Base-by-base conservation (phyloP, 225 moss, liverwort and hornwort species). In the Antitrichia curtipendula region DNA sequence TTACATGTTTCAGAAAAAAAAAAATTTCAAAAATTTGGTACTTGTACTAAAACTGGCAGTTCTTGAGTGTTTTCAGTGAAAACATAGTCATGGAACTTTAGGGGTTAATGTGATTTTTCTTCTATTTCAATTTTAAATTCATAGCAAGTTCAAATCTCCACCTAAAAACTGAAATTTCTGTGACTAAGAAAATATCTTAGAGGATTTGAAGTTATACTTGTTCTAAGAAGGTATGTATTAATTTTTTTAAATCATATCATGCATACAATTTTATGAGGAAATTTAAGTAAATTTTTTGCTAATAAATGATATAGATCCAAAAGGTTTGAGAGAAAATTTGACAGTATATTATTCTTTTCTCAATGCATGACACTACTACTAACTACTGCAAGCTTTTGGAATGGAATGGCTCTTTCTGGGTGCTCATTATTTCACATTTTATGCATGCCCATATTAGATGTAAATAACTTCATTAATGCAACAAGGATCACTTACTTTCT, bases 321-420 rank as follows among this genome's bases (percentile, higher is more conserved):
- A 73, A 31, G 47, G 0, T 11, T 73, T 47, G 0, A 45, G 2
- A 18, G 17, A 29, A 41, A 16, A 28, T 3, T 73, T 31, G 7
- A 11, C 7, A 31, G 7, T 18, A 7, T 12, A 4, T 20, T 10
- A 0, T 49, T 49, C 4, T 12, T 7, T 50, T 20, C 0, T 20
- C 3, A 20, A 75, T 13, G 20, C 20, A 49, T 49, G 7, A 32
- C 4, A 31, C 12, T 74, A 3, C 8, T 32, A 32, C 31, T 50
- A 32, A 19, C 21, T 50, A 75, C 5, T 45, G 45, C 45, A 23
- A 49, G 12, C 4, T 31, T 20, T 16, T 12, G 0, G 7, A 74
- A 74, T 74, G 7, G 18, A 50, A 34, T 13, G 4, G 0, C 8
- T 12, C 13, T 50, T 75, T 74, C 20, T 49, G 7, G 5, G 21